Conservation (phyloP, 1,284 basidiomycete species). For the Sphagnurus paluster region DNA sequence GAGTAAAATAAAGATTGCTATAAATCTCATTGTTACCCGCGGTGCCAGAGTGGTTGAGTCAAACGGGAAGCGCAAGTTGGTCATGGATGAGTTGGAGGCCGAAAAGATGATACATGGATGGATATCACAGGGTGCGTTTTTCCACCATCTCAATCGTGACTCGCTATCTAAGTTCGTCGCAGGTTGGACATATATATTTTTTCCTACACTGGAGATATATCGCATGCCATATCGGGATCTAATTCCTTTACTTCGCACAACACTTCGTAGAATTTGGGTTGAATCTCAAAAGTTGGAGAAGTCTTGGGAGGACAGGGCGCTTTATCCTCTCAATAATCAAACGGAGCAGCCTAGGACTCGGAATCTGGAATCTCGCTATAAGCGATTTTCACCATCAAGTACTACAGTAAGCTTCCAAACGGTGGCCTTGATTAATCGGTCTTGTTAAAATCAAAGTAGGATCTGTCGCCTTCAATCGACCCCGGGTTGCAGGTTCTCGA, state of each 20-base stretch:
- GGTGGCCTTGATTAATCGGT: too few species aligned
- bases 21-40: constrained; percentile 39
- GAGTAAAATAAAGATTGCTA: constrained; percentile 36
- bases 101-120: constrained; percentile 24
- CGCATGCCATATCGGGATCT: constrained; percentile 43
- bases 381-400: too few species aligned
- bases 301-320: constrained; percentile 21
- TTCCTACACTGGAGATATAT: constrained; percentile 36
- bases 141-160: neutral
- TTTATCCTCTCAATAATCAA: neutral
- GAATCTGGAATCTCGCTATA: too few species aligned
- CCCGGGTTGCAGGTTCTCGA: too few species aligned
- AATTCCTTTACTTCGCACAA: constrained; percentile 31
- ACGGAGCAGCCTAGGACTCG: too few species aligned
- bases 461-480: too few species aligned
- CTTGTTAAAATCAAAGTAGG: too few species aligned
- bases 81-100: constrained; percentile 26
- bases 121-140: constrained; percentile 37
- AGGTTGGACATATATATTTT: constrained; percentile 50
- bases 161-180: neutral
- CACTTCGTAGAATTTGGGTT: constrained; percentile 24
- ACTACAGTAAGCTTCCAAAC: too few species aligned
- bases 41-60: constrained; percentile 33
- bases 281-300: constrained; percentile 28
- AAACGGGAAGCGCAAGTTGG: constrained; percentile 24